Conservation (phyloP, 148 eudicot genomes). For the Oxyria digyna region DNA sequence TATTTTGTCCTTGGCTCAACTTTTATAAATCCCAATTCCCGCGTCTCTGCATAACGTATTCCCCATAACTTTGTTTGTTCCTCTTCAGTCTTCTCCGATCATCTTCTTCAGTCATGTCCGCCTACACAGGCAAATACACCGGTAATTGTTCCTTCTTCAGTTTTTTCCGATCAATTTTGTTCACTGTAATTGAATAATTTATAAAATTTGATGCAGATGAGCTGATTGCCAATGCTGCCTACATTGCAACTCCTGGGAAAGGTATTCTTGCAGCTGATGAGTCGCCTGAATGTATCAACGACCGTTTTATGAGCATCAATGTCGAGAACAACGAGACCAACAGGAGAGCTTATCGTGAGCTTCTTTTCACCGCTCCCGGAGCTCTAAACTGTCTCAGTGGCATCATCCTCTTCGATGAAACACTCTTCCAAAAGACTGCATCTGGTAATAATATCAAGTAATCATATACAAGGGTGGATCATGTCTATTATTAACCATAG, state of each 20-base stretch:
- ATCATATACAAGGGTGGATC: too few species aligned
- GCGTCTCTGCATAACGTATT: not conserved
- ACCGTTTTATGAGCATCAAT: conserved; percentile 71
- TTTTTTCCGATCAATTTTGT: too few species aligned
- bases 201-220: conserved; percentile 9
- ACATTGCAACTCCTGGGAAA: conserved; percentile 79
- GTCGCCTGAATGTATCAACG: conserved; percentile 88
- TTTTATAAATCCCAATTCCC: not conserved
- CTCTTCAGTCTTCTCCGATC: not conserved
- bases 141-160: not conserved
- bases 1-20: too few species aligned
- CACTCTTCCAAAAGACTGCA: conserved; percentile 78
- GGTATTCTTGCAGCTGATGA: conserved; percentile 97
- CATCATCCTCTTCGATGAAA: conserved; percentile 84
- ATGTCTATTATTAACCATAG: too few species aligned
- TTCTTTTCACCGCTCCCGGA: conserved; percentile 80
- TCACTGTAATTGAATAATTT: too few species aligned
- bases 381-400: conserved; percentile 76
- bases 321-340: conserved; percentile 79
- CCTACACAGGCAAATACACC: conserved; percentile 15
- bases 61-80: not conserved
- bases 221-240: conserved; percentile 14
- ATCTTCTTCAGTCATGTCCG: conserved; percentile 10
- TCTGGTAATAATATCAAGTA: conserved; percentile 25
- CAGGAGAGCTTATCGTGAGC: conserved; percentile 93